Conservation (phyloP, 2,329 filamentous ascomycete species). For the Pseudogymnoascus sp. region DNA sequence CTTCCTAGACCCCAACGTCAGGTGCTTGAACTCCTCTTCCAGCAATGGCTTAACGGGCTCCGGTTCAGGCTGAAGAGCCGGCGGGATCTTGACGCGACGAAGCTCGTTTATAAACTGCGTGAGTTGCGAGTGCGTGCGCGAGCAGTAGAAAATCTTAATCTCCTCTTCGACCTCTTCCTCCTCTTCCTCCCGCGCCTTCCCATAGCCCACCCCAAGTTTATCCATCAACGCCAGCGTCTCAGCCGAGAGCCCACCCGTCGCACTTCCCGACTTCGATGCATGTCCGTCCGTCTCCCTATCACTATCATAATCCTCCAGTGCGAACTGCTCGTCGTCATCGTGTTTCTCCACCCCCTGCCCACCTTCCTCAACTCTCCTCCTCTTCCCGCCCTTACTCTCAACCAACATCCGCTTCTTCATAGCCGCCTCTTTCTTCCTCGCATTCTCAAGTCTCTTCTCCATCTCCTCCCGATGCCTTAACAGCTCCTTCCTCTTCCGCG, state of each 20-base stretch:
- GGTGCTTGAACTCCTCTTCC: slow-evolving; percentile 54
- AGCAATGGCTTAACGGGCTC: slow-evolving; percentile 26
- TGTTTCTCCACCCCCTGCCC: slow-evolving; percentile 39
- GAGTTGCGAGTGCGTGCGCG: slow-evolving; percentile 65
- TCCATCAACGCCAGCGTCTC: slow-evolving; percentile 57
- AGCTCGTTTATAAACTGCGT: slow-evolving; percentile 64
- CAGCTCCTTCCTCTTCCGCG: slow-evolving; percentile 47
- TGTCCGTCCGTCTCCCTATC: slow-evolving; percentile 41
- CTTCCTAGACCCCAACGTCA: slow-evolving; percentile 62
- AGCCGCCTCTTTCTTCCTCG: slow-evolving; percentile 49
- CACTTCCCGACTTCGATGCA: slow-evolving; percentile 24
- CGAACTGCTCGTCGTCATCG: slow-evolving; percentile 48
- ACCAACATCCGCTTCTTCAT: slow-evolving; percentile 38
- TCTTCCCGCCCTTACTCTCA: slow-evolving; percentile 35
- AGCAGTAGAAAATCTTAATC: slow-evolving; percentile 64
- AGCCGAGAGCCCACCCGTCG: slow-evolving; percentile 43
- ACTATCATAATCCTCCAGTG: slow-evolving; percentile 62
- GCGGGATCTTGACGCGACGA: slow-evolving; percentile 54
- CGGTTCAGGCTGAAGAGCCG: slow-evolving; percentile 40
- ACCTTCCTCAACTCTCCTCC: slow-evolving; percentile 31
- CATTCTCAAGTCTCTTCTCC: slow-evolving; percentile 48
- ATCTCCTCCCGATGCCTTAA: slow-evolving; percentile 50
- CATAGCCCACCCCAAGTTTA: slow-evolving; percentile 36
- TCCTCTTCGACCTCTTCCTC: slow-evolving; percentile 47
- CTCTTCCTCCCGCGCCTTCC: slow-evolving; percentile 31